Conservation (phyloP, 2,329 filamentous ascomycete genomes). For the Colletotrichum cordylinicola region DNA sequence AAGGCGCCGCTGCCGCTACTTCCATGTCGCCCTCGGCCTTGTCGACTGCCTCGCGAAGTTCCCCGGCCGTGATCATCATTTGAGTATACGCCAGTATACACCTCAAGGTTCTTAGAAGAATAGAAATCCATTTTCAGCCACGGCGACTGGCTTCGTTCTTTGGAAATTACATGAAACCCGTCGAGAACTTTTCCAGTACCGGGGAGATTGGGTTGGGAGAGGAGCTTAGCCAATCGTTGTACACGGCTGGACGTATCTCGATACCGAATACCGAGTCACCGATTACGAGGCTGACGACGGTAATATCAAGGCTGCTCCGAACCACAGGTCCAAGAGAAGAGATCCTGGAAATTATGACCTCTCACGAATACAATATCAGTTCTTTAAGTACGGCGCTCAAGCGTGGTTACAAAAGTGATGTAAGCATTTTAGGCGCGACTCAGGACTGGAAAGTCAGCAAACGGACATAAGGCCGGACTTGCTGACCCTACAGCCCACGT, state of each 20-base stretch:
- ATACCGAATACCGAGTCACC: neutral
- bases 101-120: neutral
- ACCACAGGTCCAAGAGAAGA: too few species aligned
- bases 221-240: neutral
- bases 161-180: neutral
- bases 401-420: neutral
- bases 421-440: neutral
- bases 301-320: too few species aligned
- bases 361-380: neutral
- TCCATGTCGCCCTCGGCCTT: rapidly evolving
- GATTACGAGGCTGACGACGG: neutral
- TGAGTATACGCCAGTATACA: neutral
- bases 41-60: rapidly evolving
- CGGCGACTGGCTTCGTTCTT: neutral
- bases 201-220: neutral
- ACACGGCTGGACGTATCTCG: neutral
- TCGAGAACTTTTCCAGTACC: neutral
- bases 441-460: neutral
- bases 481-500: neutral
- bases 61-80: neutral
- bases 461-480: neutral
- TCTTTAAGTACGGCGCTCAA: neutral
- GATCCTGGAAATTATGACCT: rapidly evolving
- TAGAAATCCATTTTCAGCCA: neutral
- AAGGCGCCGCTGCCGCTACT: neutral